phyloP scores from a whole-genome alignment of 2,329 filamentous ascomycete species.

The Fusarium sp. region DNA sequence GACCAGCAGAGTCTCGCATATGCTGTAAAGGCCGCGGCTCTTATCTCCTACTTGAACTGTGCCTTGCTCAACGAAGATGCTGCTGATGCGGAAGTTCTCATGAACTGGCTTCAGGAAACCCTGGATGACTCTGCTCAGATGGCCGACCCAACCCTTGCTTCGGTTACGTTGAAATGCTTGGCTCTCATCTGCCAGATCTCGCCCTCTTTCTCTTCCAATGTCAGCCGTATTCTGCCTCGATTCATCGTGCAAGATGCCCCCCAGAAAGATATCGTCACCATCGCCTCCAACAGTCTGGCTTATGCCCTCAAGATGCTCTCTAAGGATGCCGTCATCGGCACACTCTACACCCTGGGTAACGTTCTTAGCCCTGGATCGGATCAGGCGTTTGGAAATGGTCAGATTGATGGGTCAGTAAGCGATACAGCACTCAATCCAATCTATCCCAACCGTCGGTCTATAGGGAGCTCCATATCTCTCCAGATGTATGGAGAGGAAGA shows the following conservation, averaged over 20 bases:
- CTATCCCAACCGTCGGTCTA: conserved; percentile 69
- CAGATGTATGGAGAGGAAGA: conserved; percentile 83
- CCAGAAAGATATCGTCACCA: conserved; percentile 74
- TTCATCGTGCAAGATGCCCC: conserved; percentile 89
- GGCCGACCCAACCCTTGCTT: conserved; percentile 81
- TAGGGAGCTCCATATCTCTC: conserved; percentile 84
- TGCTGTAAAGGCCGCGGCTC: conserved; percentile 83
- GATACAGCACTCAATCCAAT: conserved; percentile 58
- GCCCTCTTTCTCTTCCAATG: conserved; percentile 77
- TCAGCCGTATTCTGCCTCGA: conserved; percentile 84
- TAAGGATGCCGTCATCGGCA: conserved; percentile 94
- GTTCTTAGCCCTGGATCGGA: conserved; percentile 82
- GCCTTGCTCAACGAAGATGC: conserved; percentile 83
- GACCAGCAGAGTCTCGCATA: conserved; percentile 90
- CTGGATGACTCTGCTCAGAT: conserved; percentile 85
- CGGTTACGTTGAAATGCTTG: conserved; percentile 83
- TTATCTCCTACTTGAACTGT: conserved; percentile 89
- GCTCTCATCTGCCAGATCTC: conserved; percentile 84
- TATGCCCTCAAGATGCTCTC: conserved; percentile 85
- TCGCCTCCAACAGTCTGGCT: conserved; percentile 88
- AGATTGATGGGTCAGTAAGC: conserved; percentile 59
- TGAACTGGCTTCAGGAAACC: conserved; percentile 87
- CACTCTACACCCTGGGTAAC: conserved; percentile 95
- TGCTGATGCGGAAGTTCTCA: conserved; percentile 82
- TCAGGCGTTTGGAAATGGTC: conserved; percentile 66